A percentile compares a stretch with the other conserved stretches of the same genome.
phyloP scores from a whole-genome alignment of 1,284 basidiomycete species.

The Erythrobasidium hasegawianum region DNA sequence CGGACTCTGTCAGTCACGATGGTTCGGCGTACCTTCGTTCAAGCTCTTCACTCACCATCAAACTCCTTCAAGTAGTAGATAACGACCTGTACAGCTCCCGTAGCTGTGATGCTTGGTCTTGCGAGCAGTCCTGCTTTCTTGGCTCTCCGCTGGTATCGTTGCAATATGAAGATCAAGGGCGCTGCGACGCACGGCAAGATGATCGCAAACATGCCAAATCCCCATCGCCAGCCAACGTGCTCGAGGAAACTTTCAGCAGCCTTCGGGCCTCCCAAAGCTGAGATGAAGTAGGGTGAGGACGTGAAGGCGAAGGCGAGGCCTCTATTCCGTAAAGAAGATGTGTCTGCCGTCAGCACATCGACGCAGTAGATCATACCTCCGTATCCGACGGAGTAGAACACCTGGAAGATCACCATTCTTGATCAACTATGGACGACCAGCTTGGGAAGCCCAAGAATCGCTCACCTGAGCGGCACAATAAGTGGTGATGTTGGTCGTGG shows the following conservation, averaged over 20 bases:
- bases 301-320: constrained; percentile 31
- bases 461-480: constrained; percentile 46
- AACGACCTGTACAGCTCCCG: background rate
- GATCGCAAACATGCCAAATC: constrained; percentile 22
- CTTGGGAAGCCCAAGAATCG: background rate
- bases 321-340: constrained; percentile 6
- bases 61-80: constrained; percentile 24
- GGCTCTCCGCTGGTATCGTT: constrained; percentile 1
- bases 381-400: constrained; percentile 24
- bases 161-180: constrained; percentile 12
- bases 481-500: constrained; percentile 44
- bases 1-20: no score
- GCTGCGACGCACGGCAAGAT: constrained; percentile 13
- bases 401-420: background rate
- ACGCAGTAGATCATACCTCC: constrained; percentile 19
- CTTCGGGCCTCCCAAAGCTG: constrained; percentile 27
- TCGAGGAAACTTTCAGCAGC: constrained; percentile 20
- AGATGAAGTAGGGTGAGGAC: constrained; percentile 24
- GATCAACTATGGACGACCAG: no score
- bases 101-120: background rate
- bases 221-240: constrained; percentile 24
- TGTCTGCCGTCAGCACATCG: constrained; percentile 18
- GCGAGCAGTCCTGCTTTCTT: background rate
- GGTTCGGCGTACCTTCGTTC: no score
- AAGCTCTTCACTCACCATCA: constrained; percentile 25